These are phyloP conservation scores for Asterionellopsis glacialis DNA, from an alignment of 108 stramenopile species.

Conservation along the genomic window DNA sequence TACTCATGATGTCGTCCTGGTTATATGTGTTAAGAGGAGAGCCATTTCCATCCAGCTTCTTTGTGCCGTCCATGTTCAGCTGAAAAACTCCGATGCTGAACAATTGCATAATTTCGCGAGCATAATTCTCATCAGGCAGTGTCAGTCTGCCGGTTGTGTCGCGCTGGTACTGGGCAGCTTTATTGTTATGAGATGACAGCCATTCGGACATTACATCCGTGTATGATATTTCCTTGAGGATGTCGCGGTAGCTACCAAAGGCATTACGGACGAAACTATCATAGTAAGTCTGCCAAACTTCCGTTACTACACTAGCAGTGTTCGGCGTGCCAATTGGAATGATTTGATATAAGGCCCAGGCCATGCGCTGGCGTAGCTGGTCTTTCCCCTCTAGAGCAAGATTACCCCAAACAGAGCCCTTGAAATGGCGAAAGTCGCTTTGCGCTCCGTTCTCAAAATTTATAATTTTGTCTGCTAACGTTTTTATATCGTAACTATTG, in stretches of 20 bases:
- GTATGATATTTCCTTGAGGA: constrained; percentile 49
- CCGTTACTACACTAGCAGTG: constrained; percentile 1
- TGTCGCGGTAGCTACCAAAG: constrained; percentile 69
- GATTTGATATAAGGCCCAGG: constrained; percentile 40
- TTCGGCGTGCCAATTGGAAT: constrained; percentile 15
- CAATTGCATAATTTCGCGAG: constrained; percentile 69
- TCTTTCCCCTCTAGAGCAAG: constrained; percentile 22
- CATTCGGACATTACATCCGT: constrained; percentile 49
- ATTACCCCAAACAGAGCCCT: constrained; percentile 22
- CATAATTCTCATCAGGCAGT: constrained; percentile 46
- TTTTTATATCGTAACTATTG: too few relatives aligned
- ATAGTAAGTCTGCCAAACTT: constrained; percentile 41
- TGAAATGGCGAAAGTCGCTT: too few relatives aligned
- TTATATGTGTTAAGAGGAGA: constrained; percentile 45
- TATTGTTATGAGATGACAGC: constrained; percentile 33
- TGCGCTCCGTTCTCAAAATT: too few relatives aligned
- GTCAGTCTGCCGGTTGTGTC: background rate
- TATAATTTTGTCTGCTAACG: too few relatives aligned
- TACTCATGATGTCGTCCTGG: constrained; percentile 61
- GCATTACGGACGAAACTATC: constrained; percentile 60
- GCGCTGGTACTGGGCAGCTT: constrained; percentile 12
- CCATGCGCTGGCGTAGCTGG: constrained; percentile 37
- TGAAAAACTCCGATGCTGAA: constrained; percentile 59
- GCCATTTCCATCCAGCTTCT: constrained; percentile 26
- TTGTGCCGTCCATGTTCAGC: constrained; percentile 63